Evolutionary conservation across 2,329 filamentous ascomycete species (phyloP), one percentile per base, ranked within the genome.

Genomic region (Colletotrichum costaricense): DNA sequence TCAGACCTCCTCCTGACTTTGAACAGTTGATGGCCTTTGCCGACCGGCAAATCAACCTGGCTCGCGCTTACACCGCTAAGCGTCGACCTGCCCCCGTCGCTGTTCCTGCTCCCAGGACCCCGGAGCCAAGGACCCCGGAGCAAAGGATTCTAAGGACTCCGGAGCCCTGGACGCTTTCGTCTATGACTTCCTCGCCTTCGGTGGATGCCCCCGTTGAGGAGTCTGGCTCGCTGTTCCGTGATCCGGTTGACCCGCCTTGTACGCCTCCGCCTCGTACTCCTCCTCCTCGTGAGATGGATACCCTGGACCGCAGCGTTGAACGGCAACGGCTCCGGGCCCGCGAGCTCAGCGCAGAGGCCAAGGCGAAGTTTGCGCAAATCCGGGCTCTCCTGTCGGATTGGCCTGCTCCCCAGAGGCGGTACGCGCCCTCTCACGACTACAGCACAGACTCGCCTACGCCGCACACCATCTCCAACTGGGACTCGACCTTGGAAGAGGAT

Each of bases 391-490:
- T 42, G 24, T 46, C 58, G 19, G 38, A 49, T 28, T 52, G 66
- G 30, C 12, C 33, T 12, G 14, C 9, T 33, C 19, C 46, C 38
- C 52, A 63, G 26, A 26, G 49, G 38, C 38, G 38, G 49, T 55
- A 49, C 49, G 24, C 49, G 19, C 26, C 64, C 11, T 65, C 46
- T n/a, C 49, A 69, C 60, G 67, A 69, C 52, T 64, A 69, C 33
- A 56, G 49, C 3, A 65, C 59, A 11, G 59, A 63, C 7, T 54
- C 46, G 19, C 66, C 66, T 12, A 69, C 66, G 16, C 66, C 66
- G 54, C 38, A 54, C 24, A 69, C 58, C 24, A 69, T 64, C 9
- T 69, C 66, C 11, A 62, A 64, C 66, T 69, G 59, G 30, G 66
- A 69, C 26, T 63, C 66, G 5, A 64, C 66, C 28, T 28, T 64